phyloP scores from a whole-genome alignment of 805 yeast genomes.

The Metschnikowia lunata region DNA sequence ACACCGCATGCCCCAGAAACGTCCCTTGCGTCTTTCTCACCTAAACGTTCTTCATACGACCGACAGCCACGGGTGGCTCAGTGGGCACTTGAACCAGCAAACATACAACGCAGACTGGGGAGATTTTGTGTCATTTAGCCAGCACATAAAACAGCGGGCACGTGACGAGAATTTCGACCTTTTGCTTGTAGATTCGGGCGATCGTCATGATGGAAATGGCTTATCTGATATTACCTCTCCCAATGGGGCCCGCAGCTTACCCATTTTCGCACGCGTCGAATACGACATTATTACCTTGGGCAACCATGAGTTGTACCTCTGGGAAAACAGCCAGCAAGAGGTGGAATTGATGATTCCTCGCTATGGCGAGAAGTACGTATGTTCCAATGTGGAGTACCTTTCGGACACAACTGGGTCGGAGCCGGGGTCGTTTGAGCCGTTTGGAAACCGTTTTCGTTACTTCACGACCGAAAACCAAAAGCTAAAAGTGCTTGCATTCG shows the following conservation, averaged over 20 bases:
- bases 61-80: slow-evolving; percentile 96
- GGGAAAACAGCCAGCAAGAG: slow-evolving; percentile 62
- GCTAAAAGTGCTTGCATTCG: slow-evolving; percentile 58
- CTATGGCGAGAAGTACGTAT: slow-evolving; percentile 62
- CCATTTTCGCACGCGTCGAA: slow-evolving; percentile 58
- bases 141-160: slow-evolving; percentile 46
- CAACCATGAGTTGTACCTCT: slow-evolving; percentile 81
- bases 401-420: neutral
- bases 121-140: slow-evolving; percentile 69
- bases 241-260: slow-evolving; percentile 61
- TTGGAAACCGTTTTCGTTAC: slow-evolving; percentile 64
- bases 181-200: slow-evolving; percentile 82
- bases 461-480: slow-evolving; percentile 57
- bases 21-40: slow-evolving; percentile 33
- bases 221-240: slow-evolving; percentile 73
- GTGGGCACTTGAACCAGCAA: slow-evolving; percentile 80
- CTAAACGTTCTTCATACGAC: slow-evolving; percentile 90
- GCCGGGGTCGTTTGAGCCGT: slow-evolving; percentile 34
- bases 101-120: slow-evolving; percentile 90
- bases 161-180: slow-evolving; percentile 52
- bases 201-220: slow-evolving; percentile 93
- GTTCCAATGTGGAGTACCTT: slow-evolving; percentile 63
- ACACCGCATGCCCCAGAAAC: neutral
- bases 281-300: slow-evolving; percentile 84
- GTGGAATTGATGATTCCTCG: slow-evolving; percentile 52